Evolutionary conservation across 257 asterid genomes (phyloP).

Genomic region (Plectranthus barbatus): DNA sequence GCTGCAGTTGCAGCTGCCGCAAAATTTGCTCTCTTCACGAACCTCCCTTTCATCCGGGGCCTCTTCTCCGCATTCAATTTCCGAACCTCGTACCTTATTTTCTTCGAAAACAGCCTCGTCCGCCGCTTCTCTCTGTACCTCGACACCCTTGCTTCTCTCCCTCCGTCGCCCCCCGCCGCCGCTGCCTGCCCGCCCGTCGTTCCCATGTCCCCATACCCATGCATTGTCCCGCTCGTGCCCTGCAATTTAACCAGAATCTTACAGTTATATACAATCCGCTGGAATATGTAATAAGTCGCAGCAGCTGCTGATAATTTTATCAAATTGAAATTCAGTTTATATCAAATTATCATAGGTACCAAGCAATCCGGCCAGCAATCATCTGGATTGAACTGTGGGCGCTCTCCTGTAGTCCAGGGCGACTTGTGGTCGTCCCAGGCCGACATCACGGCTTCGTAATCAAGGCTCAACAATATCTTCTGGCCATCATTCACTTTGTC

Average conservation of each 20-base stretch:
- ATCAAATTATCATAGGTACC: no score
- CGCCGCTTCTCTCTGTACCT: constrained; percentile 87
- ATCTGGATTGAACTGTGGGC: constrained; percentile 45
- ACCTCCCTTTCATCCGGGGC: constrained; percentile 97
- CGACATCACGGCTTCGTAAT: constrained; percentile 47
- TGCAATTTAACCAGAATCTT: constrained; percentile 20
- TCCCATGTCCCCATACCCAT: constrained; percentile 36
- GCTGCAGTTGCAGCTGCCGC: constrained; percentile 29
- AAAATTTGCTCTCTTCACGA: constrained; percentile 67
- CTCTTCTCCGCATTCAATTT: constrained; percentile 92
- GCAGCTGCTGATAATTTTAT: no score
- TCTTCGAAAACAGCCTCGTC: no score
- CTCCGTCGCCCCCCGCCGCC: constrained; percentile 45
- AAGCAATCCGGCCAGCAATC: constrained; percentile 45
- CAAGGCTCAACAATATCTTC: constrained; percentile 50
- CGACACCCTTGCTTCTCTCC: constrained; percentile 77
- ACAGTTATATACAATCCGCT: no score
- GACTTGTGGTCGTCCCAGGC: constrained; percentile 67
- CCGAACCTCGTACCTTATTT: constrained; percentile 89
- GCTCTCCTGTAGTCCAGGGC: constrained; percentile 74
- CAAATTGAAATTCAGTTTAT: no score
- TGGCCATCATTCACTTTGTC: constrained; percentile 13
- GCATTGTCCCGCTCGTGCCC: constrained; percentile 47
- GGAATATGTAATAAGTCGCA: no score
- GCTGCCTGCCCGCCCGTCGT: constrained; percentile 1